Base-by-base conservation (phyloP, 176 grass and related monocot genomes). In the Eragrostis curvula region DNA sequence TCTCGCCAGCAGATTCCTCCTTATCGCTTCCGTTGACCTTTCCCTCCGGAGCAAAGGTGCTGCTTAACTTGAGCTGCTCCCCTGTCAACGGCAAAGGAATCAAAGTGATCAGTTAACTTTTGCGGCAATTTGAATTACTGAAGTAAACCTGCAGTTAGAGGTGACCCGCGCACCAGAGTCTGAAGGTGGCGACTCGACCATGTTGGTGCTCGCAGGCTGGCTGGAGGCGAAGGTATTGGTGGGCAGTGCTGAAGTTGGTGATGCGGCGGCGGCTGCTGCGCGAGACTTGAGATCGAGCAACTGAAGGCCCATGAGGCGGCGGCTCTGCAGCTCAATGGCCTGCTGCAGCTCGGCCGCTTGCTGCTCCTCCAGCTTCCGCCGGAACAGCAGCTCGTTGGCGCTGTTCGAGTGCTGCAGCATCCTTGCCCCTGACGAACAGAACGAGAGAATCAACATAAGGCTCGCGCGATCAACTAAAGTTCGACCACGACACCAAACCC, bases 341-440 rank as follows among this genome's bases (percentile, higher is more conserved):
- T 90, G 94, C 70, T 97, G 92, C 68, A 97, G 75, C 24, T 97
- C 92, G 1, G 82, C 85, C 0, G 80, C 90, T 47, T 97, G 94
- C 87, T 97, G 86, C 61, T 97, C 95, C 68, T 97, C 92, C 39
- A 97, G 76, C 45, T 92, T 92, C 76, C 92, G 89, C 59, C 92
- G 81, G 24, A 91, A 68, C 48, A 97, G 63, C 83, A 93, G 56
- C 87, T 94, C 85, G 5, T 84, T 88, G 10, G 71, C 78, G 77
- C 86, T 91, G 62, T 82, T 92, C 27, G 87, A 89, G 63, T 89
- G 87, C 44, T 91, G 88, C 61, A 98, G 28, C 92, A 98, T 91
- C 80, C 95, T 94, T 39, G 86, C 45, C 39, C 92, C 95, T 98
- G 85, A 25, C 23, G 77, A 67, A 25, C 4, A 46, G 0, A 14